A percentile compares a stretch with the other conserved stretches of the same genome.
phyloP scores from a whole-genome alignment of 768 basidiomycete genomes.

The Boletus patriciae region DNA sequence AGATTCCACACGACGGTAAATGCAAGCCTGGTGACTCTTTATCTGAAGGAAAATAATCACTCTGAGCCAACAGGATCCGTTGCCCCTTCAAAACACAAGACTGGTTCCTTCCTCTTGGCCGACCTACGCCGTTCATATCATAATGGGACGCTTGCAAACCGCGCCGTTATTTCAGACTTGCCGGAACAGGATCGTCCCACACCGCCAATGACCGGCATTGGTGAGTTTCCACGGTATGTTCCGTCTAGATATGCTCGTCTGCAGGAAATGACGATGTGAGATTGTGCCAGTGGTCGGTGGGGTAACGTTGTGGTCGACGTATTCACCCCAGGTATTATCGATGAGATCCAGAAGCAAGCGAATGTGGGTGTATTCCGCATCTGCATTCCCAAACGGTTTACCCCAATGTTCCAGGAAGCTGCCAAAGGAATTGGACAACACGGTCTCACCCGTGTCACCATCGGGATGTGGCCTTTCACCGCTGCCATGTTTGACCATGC shows the following conservation, averaged over 20 bases:
- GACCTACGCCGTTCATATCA: not conserved
- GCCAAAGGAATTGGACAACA: constrained; percentile 1
- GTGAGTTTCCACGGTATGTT: constrained; percentile 6
- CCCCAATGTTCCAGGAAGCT: constrained; percentile 3
- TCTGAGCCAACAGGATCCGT: not conserved
- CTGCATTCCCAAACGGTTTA: not conserved
- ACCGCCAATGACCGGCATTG: not conserved
- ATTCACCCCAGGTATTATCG: constrained; percentile 11
- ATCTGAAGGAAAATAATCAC: not conserved
- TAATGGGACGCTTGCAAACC: not conserved
- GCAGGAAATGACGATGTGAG: not conserved
- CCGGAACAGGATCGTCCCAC: not conserved
- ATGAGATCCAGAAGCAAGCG: constrained; percentile 2
- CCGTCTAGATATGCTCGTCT: not conserved
- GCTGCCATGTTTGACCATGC: constrained; percentile 15
- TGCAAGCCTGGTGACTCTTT: not conserved
- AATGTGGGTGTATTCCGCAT: not conserved
- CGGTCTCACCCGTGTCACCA: constrained; percentile 5
- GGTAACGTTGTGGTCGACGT: constrained; percentile 17
- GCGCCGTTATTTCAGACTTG: not conserved
- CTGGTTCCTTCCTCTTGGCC: not conserved
- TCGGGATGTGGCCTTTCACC: constrained; percentile 18
- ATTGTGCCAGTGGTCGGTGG: constrained; percentile 15
- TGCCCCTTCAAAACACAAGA: not conserved
- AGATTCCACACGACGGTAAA: not conserved